Percentiles rank a stretch among this genome's conserved stretches.
These are phyloP conservation scores for Phytophthora citrophthora DNA, from an alignment of 352 stramenopile genomes.

Conservation along the genomic window DNA sequence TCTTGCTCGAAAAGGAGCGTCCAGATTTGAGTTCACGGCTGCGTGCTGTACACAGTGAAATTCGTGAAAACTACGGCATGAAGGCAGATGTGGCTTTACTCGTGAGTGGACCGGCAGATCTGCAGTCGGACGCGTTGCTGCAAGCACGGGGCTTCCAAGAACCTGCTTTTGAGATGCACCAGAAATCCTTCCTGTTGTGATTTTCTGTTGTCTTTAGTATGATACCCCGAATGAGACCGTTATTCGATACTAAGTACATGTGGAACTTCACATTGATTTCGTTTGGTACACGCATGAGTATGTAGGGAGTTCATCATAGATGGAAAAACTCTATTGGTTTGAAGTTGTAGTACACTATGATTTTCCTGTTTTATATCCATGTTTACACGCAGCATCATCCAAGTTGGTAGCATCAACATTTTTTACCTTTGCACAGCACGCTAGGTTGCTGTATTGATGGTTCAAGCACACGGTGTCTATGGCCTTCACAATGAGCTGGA, in stretches of 20 bases:
- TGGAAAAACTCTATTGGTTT: no score
- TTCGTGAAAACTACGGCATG: slow-evolving; percentile 57
- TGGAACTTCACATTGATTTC: no score
- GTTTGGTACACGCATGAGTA: no score
- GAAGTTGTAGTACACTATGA: no score
- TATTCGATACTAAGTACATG: no score
- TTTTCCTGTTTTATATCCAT: no score
- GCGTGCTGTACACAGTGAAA: slow-evolving; percentile 46
- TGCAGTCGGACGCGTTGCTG: slow-evolving; percentile 42
- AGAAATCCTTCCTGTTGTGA: slow-evolving; percentile 61
- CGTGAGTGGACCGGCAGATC: slow-evolving; percentile 47
- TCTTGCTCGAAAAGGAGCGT: slow-evolving; percentile 46
- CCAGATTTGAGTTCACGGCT: slow-evolving; percentile 46
- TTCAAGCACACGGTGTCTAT: background rate
- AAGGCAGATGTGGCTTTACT: slow-evolving; percentile 48
- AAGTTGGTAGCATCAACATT: no score
- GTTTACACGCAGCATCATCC: no score
- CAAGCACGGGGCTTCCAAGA: slow-evolving; percentile 38
- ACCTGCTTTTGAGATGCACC: slow-evolving; percentile 44
- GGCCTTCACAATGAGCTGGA: no score
- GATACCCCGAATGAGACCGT: background rate
- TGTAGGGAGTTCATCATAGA: no score
- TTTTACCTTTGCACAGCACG: no score
- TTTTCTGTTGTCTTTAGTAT: slow-evolving; percentile 26
- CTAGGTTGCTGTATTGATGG: no score